Evolutionary conservation across 768 basidiomycete genomes (phyloP).

Genomic region (Amanita rimosa): DNA sequence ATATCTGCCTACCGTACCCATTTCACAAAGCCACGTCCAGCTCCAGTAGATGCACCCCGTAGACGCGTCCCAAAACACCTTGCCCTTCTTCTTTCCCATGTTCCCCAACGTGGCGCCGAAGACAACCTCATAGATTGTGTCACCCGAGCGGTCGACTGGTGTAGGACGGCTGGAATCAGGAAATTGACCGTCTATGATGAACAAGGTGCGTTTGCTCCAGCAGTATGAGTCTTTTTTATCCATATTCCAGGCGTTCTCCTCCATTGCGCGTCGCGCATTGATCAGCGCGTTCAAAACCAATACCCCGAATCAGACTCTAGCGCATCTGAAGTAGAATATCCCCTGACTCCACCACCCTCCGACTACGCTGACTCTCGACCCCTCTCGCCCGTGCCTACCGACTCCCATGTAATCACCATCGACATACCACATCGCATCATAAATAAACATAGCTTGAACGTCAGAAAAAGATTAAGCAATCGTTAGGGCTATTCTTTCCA

Average conservation of each 20-base stretch:
- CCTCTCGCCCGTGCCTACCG: slow-evolving; percentile 35
- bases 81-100: slow-evolving; percentile 45
- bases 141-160: slow-evolving; percentile 46
- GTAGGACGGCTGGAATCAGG: slow-evolving; percentile 45
- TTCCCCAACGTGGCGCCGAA: slow-evolving; percentile 24
- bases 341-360: slow-evolving; percentile 68
- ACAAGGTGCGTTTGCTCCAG: slow-evolving; percentile 35
- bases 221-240: not conserved
- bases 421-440: slow-evolving; percentile 7
- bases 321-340: slow-evolving; percentile 55
- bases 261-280: slow-evolving; percentile 28
- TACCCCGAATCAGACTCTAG: slow-evolving; percentile 20
- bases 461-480: slow-evolving; percentile 2
- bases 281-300: slow-evolving; percentile 21
- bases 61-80: slow-evolving; percentile 55
- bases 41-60: slow-evolving; percentile 38
- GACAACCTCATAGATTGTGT: slow-evolving; percentile 41
- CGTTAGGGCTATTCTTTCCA: not conserved
- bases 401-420: slow-evolving; percentile 11
- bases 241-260: slow-evolving; percentile 27
- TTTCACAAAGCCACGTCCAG: slow-evolving; percentile 26
- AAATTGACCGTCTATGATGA: slow-evolving; percentile 65
- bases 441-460: slow-evolving; percentile 5
- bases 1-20: slow-evolving; percentile 28
- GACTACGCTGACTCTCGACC: slow-evolving; percentile 59